These are phyloP conservation scores for Crithidia brevicula DNA, from an alignment of 208 protist genomes.

Conservation along the genomic window DNA sequence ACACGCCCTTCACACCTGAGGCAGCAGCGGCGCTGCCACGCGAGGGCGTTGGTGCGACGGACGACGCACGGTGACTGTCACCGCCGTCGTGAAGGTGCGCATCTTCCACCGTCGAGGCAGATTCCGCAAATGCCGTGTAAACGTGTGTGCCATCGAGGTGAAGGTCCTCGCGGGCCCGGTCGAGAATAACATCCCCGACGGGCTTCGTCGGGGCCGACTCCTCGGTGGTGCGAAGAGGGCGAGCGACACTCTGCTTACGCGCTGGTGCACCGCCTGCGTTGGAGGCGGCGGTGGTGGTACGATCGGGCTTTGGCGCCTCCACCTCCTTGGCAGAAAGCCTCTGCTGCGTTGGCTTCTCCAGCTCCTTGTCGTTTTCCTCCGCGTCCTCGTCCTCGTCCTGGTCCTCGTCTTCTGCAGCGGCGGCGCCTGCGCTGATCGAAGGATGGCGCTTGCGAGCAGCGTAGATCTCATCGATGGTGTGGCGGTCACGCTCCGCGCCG, in stretches of 20 bases:
- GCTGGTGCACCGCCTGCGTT: background rate
- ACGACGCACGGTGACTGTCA: conserved; percentile 1
- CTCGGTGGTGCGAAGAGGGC: conserved; percentile 5
- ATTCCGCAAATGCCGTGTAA: conserved; percentile 1
- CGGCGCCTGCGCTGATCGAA: conserved; percentile 4
- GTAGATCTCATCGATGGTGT: conserved; percentile 86
- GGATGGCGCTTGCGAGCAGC: conserved; percentile 58
- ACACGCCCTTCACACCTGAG: background rate
- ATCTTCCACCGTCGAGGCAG: background rate
- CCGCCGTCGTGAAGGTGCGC: too few relatives aligned
- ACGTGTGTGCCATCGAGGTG: conserved; percentile 12
- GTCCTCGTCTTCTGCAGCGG: background rate
- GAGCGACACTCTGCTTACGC: conserved; percentile 7
- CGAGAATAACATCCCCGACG: conserved; percentile 70
- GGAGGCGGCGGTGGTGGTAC: background rate
- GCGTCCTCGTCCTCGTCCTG: background rate
- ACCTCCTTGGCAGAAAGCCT: too few relatives aligned
- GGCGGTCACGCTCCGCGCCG: conserved; percentile 47
- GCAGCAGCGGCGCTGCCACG: background rate
- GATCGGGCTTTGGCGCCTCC: too few relatives aligned
- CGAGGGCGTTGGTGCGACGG: background rate
- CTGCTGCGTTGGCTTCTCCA: too few relatives aligned
- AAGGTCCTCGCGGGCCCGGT: conserved; percentile 66
- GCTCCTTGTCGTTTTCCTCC: background rate
- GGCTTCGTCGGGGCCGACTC: conserved; percentile 13